Base-by-base conservation (phyloP, 306 rosid species). In the Casuarina equisetifolia region DNA sequence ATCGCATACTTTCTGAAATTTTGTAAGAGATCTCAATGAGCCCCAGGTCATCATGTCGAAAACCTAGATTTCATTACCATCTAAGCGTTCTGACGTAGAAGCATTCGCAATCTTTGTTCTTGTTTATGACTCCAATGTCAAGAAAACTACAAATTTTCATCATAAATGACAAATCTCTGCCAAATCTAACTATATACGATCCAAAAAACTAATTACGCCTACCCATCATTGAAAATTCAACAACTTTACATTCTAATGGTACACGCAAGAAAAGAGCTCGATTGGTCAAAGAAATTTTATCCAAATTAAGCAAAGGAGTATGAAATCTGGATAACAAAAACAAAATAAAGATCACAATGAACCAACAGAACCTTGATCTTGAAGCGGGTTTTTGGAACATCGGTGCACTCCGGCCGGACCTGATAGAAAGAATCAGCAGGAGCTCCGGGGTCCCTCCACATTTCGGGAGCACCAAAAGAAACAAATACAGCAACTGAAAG, bases 371-470 rank as follows among this genome's bases (percentile, higher is more conserved):
- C 99, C 98, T 89, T 92, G 87, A 96, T 96, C 44, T 88, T 96
- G 86, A 96, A 96, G 73, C 86, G 83, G 73, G 91, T 85, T 78
- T 89, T 92, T 78, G 99, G 98, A 40, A 90, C 92, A 91, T 96
- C 97, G 0, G 91, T 96, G 85, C 99, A 92, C 74, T 96, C 98
- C 0, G 97, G 88, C n/a, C 98, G 96, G 69, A 81, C 77, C 91
- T 92, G 91, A 75, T 96, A 96, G 87, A 86, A 96, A 77, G 99
- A 91, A 87, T 92, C 99, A 76, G 91, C 98, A 19, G 97, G 92
- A 76, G 84, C 80, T 75, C 98, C 99, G 49, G 85, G 80, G 80
- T 87, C 91, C 38, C 91, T 84, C 99, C 99, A 96, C 98, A 96
- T 96, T 89, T 83, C 89, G 85, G 84, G 84, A 80, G 17, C 64